These are phyloP conservation scores for Theileria annulata DNA, from an alignment of 169 alveolate species.

Conservation along the genomic window DNA sequence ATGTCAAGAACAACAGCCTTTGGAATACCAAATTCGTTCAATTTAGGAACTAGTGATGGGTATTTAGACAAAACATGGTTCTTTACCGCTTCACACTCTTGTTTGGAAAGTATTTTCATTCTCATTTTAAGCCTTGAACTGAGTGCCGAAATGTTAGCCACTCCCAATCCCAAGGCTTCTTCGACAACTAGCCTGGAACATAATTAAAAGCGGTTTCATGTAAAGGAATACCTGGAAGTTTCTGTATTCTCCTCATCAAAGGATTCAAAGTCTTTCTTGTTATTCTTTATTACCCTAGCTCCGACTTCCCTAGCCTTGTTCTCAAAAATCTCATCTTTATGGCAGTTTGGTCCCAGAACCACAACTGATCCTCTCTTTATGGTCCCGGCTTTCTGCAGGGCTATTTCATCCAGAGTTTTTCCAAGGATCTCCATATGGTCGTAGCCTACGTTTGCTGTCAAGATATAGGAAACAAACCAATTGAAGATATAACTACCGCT, in stretches of 20 bases:
- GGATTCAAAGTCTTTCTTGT: conserved; percentile 36
- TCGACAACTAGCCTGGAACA: conserved; percentile 33
- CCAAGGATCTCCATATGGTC: conserved; percentile 90
- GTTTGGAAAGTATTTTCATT: conserved; percentile 72
- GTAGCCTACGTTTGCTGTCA: conserved; percentile 34
- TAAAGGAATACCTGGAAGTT: conserved; percentile 62
- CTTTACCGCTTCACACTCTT: conserved; percentile 26
- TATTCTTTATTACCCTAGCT: conserved; percentile 26
- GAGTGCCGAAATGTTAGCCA: conserved; percentile 37
- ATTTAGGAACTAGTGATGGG: not conserved
- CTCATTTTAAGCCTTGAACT: conserved; percentile 60
- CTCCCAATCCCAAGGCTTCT: conserved; percentile 10
- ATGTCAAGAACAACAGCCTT: conserved; percentile 80
- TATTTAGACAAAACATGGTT: not conserved
- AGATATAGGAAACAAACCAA: conserved; percentile 65
- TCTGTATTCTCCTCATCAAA: conserved; percentile 69
- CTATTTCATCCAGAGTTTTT: conserved; percentile 78
- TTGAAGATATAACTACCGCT: conserved; percentile 82
- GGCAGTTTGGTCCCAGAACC: conserved; percentile 85
- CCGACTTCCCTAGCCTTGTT: conserved; percentile 42
- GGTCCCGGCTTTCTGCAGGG: conserved; percentile 88
- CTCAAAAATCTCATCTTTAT: conserved; percentile 61
- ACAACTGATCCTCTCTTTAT: conserved; percentile 77
- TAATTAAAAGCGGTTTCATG: conserved; percentile 31
- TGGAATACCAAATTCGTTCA: conserved; percentile 35